Evolutionary conservation across 2,329 filamentous ascomycete species (phyloP).

Genomic region (Magnaporthiopsis rhizophila): DNA sequence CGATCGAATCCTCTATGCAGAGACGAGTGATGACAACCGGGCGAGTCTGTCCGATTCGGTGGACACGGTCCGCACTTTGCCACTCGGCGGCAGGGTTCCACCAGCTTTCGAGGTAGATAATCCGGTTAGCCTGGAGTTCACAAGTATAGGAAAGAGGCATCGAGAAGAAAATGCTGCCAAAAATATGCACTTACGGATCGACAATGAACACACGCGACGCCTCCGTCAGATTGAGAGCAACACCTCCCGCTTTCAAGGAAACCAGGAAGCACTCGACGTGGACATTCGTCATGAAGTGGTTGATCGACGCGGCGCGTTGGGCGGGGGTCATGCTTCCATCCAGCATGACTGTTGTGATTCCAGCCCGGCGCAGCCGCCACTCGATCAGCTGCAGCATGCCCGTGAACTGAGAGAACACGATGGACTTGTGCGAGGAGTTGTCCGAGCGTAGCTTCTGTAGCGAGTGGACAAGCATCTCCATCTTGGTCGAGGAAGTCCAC

Average conservation of each 20-base stretch:
- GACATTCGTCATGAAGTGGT: slow-evolving; percentile 92
- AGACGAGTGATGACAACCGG: slow-evolving; percentile 91
- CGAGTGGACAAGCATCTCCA: slow-evolving; percentile 91
- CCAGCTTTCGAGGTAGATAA: slow-evolving; percentile 53
- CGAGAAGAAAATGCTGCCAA: background rate
- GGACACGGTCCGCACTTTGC: slow-evolving; percentile 90
- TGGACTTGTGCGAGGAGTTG: slow-evolving; percentile 90
- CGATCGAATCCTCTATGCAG: slow-evolving; percentile 94
- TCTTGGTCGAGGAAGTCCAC: slow-evolving; percentile 97
- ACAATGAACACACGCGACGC: slow-evolving; percentile 93
- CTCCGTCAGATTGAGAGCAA: slow-evolving; percentile 91
- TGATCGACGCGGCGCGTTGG: slow-evolving; percentile 86
- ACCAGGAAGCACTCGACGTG: slow-evolving; percentile 95
- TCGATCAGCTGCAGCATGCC: slow-evolving; percentile 96
- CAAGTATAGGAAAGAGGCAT: background rate
- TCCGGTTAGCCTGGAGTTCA: slow-evolving; percentile 15
- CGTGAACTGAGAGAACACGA: slow-evolving; percentile 96
- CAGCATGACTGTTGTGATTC: slow-evolving; percentile 96
- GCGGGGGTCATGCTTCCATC: slow-evolving; percentile 95
- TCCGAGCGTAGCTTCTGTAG: slow-evolving; percentile 86
- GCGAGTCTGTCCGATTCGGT: slow-evolving; percentile 90
- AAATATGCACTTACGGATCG: slow-evolving; percentile 63
- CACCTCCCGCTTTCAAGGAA: slow-evolving; percentile 90
- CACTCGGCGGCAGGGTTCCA: slow-evolving; percentile 99
- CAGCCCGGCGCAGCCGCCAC: slow-evolving; percentile 92